These are phyloP conservation scores for Wickerhamiella azymoides DNA, from an alignment of 805 yeast genomes.

Conservation along the genomic window DNA sequence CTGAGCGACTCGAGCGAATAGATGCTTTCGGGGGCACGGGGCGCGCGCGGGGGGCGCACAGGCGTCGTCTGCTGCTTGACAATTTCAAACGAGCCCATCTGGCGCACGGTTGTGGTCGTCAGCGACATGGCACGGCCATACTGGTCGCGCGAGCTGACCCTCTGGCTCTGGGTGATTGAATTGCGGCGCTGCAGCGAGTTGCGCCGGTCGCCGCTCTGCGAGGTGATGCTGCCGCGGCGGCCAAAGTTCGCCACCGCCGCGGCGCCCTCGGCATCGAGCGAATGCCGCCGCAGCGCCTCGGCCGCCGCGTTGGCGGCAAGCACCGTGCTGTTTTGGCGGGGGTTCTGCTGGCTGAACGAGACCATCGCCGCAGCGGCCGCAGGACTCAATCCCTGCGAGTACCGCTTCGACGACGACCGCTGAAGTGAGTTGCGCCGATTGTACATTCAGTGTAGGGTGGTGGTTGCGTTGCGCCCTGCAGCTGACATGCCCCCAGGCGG, in stretches of 20 bases:
- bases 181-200: constrained; percentile 14
- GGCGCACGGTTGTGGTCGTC: constrained; percentile 27
- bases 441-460: neutral
- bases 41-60: constrained; percentile 6
- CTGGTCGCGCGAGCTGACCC: constrained; percentile 20
- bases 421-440: constrained; percentile 7
- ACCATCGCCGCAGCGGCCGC: constrained; percentile 54
- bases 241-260: constrained; percentile 16
- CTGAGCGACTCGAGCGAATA: constrained; percentile 3
- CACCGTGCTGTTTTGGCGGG: neutral
- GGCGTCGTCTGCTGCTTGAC: constrained; percentile 22
- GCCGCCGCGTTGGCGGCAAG: constrained; percentile 26
- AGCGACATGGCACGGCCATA: constrained; percentile 25
- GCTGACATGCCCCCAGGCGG: no score
- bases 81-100: constrained; percentile 26
- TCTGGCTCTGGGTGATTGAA: constrained; percentile 20
- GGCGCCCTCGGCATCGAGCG: constrained; percentile 19
- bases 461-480: no score
- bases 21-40: constrained; percentile 1
- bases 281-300: constrained; percentile 25
- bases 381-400: constrained; percentile 5
- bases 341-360: constrained; percentile 16
- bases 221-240: constrained; percentile 8
- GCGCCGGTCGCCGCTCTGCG: constrained; percentile 13
- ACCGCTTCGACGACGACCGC: constrained; percentile 6